These are phyloP conservation scores for Vaccinium darrowii DNA, from an alignment of 148 eudicot species.

Conservation along the genomic window DNA sequence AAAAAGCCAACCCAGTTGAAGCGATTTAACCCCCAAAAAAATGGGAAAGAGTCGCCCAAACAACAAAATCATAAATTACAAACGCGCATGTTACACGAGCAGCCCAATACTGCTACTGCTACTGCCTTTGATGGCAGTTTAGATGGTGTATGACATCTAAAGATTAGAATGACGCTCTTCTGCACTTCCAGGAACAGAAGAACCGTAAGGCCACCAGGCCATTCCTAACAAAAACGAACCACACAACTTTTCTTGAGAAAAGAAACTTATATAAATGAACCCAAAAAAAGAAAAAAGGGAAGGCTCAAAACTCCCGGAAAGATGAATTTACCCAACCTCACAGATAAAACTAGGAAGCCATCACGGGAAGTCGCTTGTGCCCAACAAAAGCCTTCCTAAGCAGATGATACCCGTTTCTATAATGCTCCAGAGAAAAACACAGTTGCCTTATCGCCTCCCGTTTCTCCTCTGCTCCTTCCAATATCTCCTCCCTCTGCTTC, in stretches of 20 bases:
- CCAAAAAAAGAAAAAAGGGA: not conserved
- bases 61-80: not conserved
- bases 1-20: not conserved
- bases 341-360: constrained; percentile 31
- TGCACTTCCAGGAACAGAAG: not conserved
- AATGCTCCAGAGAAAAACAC: constrained; percentile 82
- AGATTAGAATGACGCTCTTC: not conserved
- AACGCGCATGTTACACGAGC: not conserved
- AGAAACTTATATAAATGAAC: not conserved
- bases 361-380: constrained; percentile 40
- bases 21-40: not conserved
- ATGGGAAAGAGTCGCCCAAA: not conserved
- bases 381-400: constrained; percentile 58
- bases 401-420: constrained; percentile 53
- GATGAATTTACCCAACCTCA: not conserved
- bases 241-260: not conserved
- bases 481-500: constrained; percentile 41
- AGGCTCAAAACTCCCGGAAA: not conserved
- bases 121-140: constrained; percentile 2
- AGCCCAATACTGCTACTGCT: constrained; percentile 6
- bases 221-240: not conserved
- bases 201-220: not conserved
- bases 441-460: constrained; percentile 84
- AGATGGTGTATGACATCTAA: not conserved
- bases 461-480: constrained; percentile 75